phyloP scores from a whole-genome alignment of 2,329 filamentous ascomycete genomes.

The Coccinonectria pachysandricola region DNA sequence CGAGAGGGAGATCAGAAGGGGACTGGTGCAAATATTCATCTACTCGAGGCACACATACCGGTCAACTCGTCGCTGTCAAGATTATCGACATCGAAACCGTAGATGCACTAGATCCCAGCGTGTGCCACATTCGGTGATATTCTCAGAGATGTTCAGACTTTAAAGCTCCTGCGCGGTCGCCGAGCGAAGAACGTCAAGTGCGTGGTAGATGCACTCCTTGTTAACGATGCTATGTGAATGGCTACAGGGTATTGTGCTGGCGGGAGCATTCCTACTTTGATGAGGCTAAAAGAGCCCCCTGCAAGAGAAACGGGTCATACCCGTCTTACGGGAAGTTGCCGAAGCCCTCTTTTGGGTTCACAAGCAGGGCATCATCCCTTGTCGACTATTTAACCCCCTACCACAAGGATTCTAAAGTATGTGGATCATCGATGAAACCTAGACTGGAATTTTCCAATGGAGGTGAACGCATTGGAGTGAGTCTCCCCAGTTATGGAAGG shows the following conservation, averaged over 20 bases:
- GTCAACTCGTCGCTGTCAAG: conserved; percentile 55
- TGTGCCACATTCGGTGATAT: conserved; percentile 53
- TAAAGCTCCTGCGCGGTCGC: conserved; percentile 63
- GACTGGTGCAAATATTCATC: too few relatives aligned
- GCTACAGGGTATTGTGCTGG: conserved; percentile 80
- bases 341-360: conserved; percentile 60
- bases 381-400: too few relatives aligned
- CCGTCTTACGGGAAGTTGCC: conserved; percentile 55
- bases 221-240: conserved; percentile 78
- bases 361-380: conserved; percentile 57
- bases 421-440: too few relatives aligned
- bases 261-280: conserved; percentile 66
- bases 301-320: conserved; percentile 61
- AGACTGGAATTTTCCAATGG: too few relatives aligned
- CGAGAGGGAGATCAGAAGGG: too few relatives aligned
- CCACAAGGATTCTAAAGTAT: too few relatives aligned
- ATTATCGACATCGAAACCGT: conserved; percentile 68
- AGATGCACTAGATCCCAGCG: conserved; percentile 49
- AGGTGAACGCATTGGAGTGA: too few relatives aligned
- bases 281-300: conserved; percentile 58
- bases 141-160: conserved; percentile 50
- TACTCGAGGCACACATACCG: too few relatives aligned
- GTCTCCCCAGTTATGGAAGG: too few relatives aligned
- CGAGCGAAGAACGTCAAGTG: conserved; percentile 72
- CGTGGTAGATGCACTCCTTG: conserved; percentile 67